phyloP scores from a whole-genome alignment of 352 stramenopile genomes.

The Phytophthora chlamydospora region DNA sequence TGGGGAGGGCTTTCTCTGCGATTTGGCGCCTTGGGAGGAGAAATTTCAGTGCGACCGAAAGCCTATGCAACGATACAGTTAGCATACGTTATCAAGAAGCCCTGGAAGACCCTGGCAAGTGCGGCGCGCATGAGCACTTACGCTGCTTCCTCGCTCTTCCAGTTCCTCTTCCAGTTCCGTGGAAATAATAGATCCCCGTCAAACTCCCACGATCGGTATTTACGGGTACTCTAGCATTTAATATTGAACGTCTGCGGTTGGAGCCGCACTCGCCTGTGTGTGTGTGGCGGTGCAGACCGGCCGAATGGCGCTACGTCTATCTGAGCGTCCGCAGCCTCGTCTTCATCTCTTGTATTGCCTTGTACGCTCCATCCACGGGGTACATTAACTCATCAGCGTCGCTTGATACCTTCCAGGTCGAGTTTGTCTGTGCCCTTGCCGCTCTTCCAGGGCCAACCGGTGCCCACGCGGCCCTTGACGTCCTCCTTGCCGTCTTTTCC shows the following conservation, averaged over 20 bases:
- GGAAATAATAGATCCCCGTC: slow-evolving; percentile 8
- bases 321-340: neutral
- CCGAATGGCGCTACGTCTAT: slow-evolving; percentile 8
- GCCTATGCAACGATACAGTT: neutral
- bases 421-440: slow-evolving; percentile 48
- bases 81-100: neutral
- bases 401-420: slow-evolving; percentile 65
- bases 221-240: slow-evolving; percentile 33
- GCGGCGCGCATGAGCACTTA: slow-evolving; percentile 1
- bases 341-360: too few relatives aligned
- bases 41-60: neutral
- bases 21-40: neutral
- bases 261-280: too few relatives aligned
- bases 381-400: slow-evolving; percentile 20
- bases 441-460: slow-evolving; percentile 73
- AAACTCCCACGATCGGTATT: slow-evolving; percentile 9
- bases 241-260: slow-evolving; percentile 17
- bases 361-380: neutral
- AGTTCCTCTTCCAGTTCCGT: slow-evolving; percentile 4
- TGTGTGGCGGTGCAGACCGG: neutral
- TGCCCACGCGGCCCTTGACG: slow-evolving; percentile 63
- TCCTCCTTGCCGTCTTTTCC: slow-evolving; percentile 45
- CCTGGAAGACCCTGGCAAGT: neutral
- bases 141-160: too few relatives aligned
- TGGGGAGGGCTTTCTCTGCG: slow-evolving; percentile 3